Base-by-base conservation (phyloP, 257 asterid genomes). In the Plectranthus barbatus region DNA sequence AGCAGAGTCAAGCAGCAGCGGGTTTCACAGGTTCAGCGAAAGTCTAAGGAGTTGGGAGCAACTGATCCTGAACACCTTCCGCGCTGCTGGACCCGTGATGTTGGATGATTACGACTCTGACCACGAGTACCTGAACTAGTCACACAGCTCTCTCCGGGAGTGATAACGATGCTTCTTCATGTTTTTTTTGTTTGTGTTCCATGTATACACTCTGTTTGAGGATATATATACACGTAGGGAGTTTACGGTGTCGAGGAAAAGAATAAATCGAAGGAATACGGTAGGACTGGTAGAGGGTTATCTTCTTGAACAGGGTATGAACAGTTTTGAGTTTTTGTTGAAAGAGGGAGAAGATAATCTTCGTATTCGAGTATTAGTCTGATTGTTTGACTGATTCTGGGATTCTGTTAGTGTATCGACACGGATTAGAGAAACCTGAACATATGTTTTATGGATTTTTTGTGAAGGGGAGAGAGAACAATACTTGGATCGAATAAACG, bases 31-130 rank as follows among this genome's bases (percentile, higher is more conserved):
- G 62, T 74, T 87, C n/a, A 62, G 77, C 26, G 74, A 80, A 23
- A 77, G 84, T 75, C 49, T 84, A 39, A 75, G 90, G 71, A 69
- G 80, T 36, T 85, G 90, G 88, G 86, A 85, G 75, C 84, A 78
- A 20, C 59, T 81, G 66, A 74, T 85, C 63, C 42, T 83, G 21
- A 75, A 68, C 74, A 64, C 85, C 0, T 57, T 77, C 12, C 76
- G 81, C 2, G 72, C 80, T 36, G 81, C 84, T 5, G 79, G 83
- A 59, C 88, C 83, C 4, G 66, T 69, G 66, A 34, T 66, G 13
- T 23, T 66, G 44, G 77, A 69, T 8, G 74, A 69, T 3, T 57
- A 46, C 67, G 85, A 81, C 23, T 68, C 77, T 18, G 86, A 84
- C 42, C 48, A 67, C 1, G 81, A 81, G 63, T n/a, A 54, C 10